A percentile compares a stretch with the other conserved stretches of the same genome.
Evolutionary conservation across 208 protist genomes (phyloP).

Genomic region (Leishmania gerbilli): DNA sequence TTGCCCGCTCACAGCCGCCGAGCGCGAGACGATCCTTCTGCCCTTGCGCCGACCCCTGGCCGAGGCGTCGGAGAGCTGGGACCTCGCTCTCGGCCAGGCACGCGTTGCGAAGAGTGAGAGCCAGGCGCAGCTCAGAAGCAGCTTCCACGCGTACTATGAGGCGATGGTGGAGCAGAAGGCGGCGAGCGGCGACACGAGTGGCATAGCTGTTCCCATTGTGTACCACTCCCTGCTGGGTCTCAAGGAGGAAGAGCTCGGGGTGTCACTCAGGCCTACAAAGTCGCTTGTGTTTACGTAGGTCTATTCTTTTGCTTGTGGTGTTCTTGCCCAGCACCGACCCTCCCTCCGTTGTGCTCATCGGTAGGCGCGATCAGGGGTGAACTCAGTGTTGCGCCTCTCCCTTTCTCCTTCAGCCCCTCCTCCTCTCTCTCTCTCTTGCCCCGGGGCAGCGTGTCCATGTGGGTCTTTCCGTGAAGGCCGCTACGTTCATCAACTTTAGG

Average conservation of each 20-base stretch:
- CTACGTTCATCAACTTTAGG: not conserved
- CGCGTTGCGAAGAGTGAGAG: conserved; percentile 13
- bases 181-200: not conserved
- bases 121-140: conserved; percentile 1
- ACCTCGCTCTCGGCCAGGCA: not conserved
- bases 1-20: conserved; percentile 23
- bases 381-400: no score
- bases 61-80: conserved; percentile 19
- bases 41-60: conserved; percentile 13
- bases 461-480: not conserved
- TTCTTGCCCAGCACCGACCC: not conserved
- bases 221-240: conserved; percentile 22
- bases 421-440: not conserved
- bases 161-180: conserved; percentile 13
- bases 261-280: conserved; percentile 15
- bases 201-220: not conserved
- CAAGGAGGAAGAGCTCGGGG: conserved; percentile 14
- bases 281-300: conserved; percentile 3
- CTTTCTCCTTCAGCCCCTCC: not conserved
- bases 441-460: not conserved
- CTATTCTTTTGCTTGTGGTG: not conserved
- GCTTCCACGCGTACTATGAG: conserved; percentile 25
- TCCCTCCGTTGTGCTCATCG: not conserved
- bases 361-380: not conserved
- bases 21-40: conserved; percentile 19